A percentile compares a stretch with the other conserved stretches of the same genome.
phyloP scores from a whole-genome alignment of 129 eudicot genomes.

The Mikania micrantha region DNA sequence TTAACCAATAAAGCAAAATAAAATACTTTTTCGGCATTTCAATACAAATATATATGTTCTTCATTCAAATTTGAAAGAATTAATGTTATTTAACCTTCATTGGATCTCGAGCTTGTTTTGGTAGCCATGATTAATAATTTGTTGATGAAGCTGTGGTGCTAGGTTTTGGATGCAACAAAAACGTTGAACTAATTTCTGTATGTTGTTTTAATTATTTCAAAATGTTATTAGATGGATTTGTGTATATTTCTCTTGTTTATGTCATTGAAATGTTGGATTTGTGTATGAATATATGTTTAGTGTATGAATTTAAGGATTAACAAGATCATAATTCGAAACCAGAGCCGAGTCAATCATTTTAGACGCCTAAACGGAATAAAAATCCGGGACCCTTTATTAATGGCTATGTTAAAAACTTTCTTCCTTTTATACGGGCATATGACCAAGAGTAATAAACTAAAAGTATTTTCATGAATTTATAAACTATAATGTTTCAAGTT shows the following conservation, averaged over 20 bases:
- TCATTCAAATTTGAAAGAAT: not conserved
- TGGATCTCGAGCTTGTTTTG: not conserved
- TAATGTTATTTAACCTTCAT: not conserved
- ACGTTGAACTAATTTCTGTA: not conserved
- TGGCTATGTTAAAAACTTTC: too few relatives aligned
- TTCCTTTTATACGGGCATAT: too few relatives aligned
- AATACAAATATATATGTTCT: slow-evolving; percentile 11
- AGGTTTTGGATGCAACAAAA: not conserved
- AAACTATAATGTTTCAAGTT: too few relatives aligned
- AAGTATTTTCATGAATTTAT: too few relatives aligned
- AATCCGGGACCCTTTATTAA: too few relatives aligned
- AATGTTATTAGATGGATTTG: not conserved
- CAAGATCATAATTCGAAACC: not conserved
- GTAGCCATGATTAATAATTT: not conserved
- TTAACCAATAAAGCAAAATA: slow-evolving; percentile 9
- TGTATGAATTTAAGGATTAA: not conserved
- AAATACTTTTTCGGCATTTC: not conserved
- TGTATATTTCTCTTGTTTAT: not conserved
- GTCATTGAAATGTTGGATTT: not conserved
- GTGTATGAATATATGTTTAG: not conserved
- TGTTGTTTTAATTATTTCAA: not conserved
- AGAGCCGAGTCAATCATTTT: too few relatives aligned
- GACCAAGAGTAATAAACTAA: too few relatives aligned
- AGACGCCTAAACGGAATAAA: too few relatives aligned
- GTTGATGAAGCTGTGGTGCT: not conserved